Conservation (phyloP, 345 rosid genomes). For the Rhizophora apiculata region DNA sequence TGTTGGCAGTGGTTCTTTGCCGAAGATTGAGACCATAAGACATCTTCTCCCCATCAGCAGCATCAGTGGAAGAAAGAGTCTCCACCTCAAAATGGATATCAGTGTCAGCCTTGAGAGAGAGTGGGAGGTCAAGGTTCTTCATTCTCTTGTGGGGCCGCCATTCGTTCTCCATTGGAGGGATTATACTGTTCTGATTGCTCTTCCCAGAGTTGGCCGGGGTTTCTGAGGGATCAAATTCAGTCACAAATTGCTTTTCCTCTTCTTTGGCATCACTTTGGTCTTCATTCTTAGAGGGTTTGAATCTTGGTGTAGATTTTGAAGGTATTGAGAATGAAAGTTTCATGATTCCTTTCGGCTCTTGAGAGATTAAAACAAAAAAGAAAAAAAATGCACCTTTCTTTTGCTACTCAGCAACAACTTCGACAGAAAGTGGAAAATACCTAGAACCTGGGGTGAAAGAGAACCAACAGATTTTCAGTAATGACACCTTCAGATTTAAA, state of each 20-base stretch:
- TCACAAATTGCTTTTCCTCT: slow-evolving; percentile 6
- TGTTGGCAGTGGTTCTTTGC: slow-evolving; percentile 1
- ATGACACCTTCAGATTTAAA: too few relatives aligned
- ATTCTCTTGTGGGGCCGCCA: slow-evolving; percentile 27
- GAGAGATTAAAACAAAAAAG: too few relatives aligned
- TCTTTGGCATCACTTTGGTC: background rate
- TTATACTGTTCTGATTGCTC: background rate
- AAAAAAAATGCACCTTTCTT: too few relatives aligned
- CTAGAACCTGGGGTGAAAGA: too few relatives aligned
- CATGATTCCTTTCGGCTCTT: background rate
- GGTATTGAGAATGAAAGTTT: slow-evolving; percentile 21
- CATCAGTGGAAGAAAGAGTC: slow-evolving; percentile 10
- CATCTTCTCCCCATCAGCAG: slow-evolving; percentile 19
- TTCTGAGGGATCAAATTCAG: slow-evolving; percentile 16
- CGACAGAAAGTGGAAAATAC: too few relatives aligned
- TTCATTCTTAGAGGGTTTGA: slow-evolving; percentile 4
- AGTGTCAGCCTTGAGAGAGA: slow-evolving; percentile 5
- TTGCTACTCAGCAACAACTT: too few relatives aligned
- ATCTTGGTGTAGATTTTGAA: slow-evolving; percentile 6
- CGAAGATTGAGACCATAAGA: slow-evolving; percentile 70
- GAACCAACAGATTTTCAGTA: too few relatives aligned
- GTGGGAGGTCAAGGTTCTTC: slow-evolving; percentile 25
- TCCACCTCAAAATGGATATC: slow-evolving; percentile 14
- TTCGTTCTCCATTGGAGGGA: slow-evolving; percentile 16
- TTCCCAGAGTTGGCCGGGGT: background rate